Evolutionary conservation across 1,139 yeast genomes (phyloP).

Genomic region (Kodamaea arcana): DNA sequence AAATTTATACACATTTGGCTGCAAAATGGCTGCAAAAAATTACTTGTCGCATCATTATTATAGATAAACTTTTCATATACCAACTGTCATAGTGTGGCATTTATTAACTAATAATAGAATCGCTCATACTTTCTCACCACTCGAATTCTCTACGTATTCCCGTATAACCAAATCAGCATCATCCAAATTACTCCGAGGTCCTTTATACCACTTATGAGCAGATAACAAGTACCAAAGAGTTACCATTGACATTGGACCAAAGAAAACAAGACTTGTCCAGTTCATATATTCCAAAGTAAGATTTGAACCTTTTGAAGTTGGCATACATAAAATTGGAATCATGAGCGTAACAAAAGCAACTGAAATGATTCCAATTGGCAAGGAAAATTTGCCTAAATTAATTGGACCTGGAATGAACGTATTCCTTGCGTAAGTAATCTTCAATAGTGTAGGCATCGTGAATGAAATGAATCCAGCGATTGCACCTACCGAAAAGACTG

Average conservation of each 20-base stretch:
- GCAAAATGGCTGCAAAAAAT: too few relatives aligned
- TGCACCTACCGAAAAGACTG: slow-evolving; percentile 74
- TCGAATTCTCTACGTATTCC: background rate
- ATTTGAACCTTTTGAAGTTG: slow-evolving; percentile 48
- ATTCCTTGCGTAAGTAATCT: slow-evolving; percentile 51
- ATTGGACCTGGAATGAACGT: slow-evolving; percentile 69
- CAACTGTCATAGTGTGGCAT: too few relatives aligned
- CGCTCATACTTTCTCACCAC: too few relatives aligned
- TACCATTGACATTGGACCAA: slow-evolving; percentile 58
- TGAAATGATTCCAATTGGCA: slow-evolving; percentile 41
- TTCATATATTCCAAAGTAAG: slow-evolving; percentile 52
- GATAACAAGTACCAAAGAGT: slow-evolving; percentile 49
- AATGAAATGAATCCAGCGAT: slow-evolving; percentile 69
- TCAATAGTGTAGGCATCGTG: slow-evolving; percentile 60
- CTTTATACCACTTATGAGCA: slow-evolving; percentile 62
- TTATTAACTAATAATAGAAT: too few relatives aligned
- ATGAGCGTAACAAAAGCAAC: slow-evolving; percentile 50
- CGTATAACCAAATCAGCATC: slow-evolving; percentile 7
- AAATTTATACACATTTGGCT: too few relatives aligned
- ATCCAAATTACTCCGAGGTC: slow-evolving; percentile 60
- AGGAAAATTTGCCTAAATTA: slow-evolving; percentile 55
- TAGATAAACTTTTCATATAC: too few relatives aligned
- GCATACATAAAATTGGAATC: slow-evolving; percentile 67
- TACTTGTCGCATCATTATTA: too few relatives aligned
- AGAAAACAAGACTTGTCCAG: slow-evolving; percentile 69